Base-by-base conservation (phyloP, 768 basidiomycete species). In the Neoboletus brunneissimus region DNA sequence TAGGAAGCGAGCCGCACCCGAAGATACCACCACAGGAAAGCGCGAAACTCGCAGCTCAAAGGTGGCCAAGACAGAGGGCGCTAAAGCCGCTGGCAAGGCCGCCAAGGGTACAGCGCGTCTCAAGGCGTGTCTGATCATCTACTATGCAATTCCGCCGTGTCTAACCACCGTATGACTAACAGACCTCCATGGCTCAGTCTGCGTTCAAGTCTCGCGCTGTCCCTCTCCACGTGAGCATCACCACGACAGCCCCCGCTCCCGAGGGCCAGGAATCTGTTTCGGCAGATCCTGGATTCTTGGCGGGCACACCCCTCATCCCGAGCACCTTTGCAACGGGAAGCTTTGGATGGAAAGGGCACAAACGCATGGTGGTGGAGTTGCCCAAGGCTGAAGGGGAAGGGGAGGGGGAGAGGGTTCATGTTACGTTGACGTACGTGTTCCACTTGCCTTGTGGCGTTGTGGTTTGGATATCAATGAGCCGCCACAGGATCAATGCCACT, bases 311-410 rank as follows among this genome's bases (percentile, higher is more conserved):
- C 0, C 76, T 91, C 8, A 61, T 78, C 4, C 82, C 91, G 2
- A 79, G 72, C 55, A 75, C 80, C 38, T 91, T 93, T 71, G 64
- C 75, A 15, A 90, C 89, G 0, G 89, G 90, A 12, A 89, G 87
- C 66, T 90, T 87, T 67, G 91, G 91, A 18, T 93, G 91, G 91
- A 92, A 91, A 68, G 90, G 86, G 2, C 81, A 71, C 68, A 87
- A 85, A 68, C 80, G 84, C 25, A 71, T 91, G 56, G 78, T 76
- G 1, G 77, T 93, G 49, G 87, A 90, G 64, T 67, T 92, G 16
- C 75, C 81, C 53, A 76, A 77, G 53, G 65, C 74, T 0, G 79
- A 81, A 16, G 73, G 70, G 16, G 77, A 70, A 15, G 82, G 74
- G 41, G 79, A 73, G 5, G 75, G 78, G 68, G 83, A 84, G 70